Evolutionary conservation across 208 protist species (phyloP), one percentile per base, ranked within the genome.

Genomic region (Leishmania braziliensis): DNA sequence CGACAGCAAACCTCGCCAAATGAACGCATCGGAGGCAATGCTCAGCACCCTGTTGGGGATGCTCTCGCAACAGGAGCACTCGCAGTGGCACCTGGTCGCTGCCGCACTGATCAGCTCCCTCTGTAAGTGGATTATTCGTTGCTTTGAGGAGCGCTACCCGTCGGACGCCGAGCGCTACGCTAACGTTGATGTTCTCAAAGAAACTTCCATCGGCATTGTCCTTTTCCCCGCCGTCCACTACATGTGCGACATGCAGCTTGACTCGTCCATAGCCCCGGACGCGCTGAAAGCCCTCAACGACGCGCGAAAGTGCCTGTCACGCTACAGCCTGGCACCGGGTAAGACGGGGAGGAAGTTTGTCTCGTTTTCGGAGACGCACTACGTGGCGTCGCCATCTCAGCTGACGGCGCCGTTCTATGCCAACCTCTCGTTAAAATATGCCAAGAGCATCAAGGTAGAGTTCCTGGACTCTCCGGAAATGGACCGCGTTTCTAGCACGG

Each of bases 161-260:
- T 43, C 73, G 8, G 54, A 79, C 20, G 73, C 66, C 12, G 86
- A 91, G 63, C 88, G 82, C 23, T 63, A 76, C 20, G 83, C 56
- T 18, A 82, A 82, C 80, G 54, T 86, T 23, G 80, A 87, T 18
- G 72, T 90, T 51, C 82, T 97, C 14, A 90, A 92, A 71, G 88
- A 88, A 9, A 97, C 95, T 20, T 88, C 88, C 16, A 81, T 97
- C 78, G 95, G 95, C 5, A 85, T 92, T n/a, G 90, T 95, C 9
- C 79, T 95, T 29, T 96, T 93, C 75, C 93, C 95, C 23, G 89
- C 95, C 53, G 88, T 86, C 16, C 95, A 97, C 83, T 92, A 92
- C 78, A 86, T 97, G 50, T 86, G 86, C 46, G 87, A 92, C 70
- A 84, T 96, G 76, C 81, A 91, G 12, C 84, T 95, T 54, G 88